Percentiles rank a stretch among this genome's conserved stretches.
Conservation (phyloP, 2,329 filamentous ascomycete genomes). For the Ramichloridium luteum region DNA sequence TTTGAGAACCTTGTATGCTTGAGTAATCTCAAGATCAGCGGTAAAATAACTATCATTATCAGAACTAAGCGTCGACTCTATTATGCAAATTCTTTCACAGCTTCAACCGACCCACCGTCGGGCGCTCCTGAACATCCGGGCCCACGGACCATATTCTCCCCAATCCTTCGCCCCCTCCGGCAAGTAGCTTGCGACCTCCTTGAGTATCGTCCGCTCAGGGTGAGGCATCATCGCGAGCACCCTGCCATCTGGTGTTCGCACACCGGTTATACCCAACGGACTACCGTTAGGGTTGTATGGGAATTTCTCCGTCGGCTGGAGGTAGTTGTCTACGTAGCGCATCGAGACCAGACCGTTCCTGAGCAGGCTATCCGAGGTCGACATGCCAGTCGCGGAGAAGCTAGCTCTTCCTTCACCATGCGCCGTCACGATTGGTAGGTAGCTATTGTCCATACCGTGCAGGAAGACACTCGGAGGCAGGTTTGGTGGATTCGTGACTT, state of each 20-base stretch:
- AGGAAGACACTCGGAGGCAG: conserved; percentile 65
- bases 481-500: conserved; percentile 50
- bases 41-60: no score
- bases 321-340: conserved; percentile 74
- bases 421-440: conserved; percentile 73
- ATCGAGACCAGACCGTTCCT: conserved; percentile 60
- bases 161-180: conserved; percentile 53
- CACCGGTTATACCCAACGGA: conserved; percentile 67
- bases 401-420: conserved; percentile 80
- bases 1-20: no score
- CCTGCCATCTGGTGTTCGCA: conserved; percentile 63
- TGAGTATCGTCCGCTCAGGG: conserved; percentile 77
- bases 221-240: conserved; percentile 89
- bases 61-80: no score
- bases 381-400: conserved; percentile 37
- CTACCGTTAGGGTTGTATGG: conserved; percentile 85
- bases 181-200: conserved; percentile 64
- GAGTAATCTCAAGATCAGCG: no score
- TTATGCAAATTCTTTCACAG: no score
- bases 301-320: conserved; percentile 65
- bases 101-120: conserved; percentile 65
- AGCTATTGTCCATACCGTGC: conserved; percentile 71
- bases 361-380: conserved; percentile 41
- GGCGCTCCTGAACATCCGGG: conserved; percentile 74
- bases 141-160: conserved; percentile 77